Base-by-base conservation (phyloP, 192 early-diverging fungal genomes). In the Backusella tuberculispora region DNA sequence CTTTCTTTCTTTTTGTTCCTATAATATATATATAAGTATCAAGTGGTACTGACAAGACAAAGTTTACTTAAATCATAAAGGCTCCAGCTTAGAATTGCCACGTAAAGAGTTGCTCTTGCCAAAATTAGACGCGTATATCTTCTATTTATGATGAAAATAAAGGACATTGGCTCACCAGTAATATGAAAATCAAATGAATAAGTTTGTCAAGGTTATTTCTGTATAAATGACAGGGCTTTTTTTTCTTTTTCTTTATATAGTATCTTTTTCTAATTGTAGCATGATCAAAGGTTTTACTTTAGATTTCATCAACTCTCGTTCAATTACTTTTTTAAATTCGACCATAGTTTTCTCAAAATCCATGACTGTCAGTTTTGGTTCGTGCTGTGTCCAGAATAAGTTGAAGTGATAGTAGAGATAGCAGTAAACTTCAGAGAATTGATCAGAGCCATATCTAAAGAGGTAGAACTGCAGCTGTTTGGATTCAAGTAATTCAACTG, bases 371-470 rank as follows among this genome's bases (percentile, higher is more conserved):
- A 90, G 76, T 41, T 81, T 81, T 45, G 87, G 85, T 21, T 89
- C 83, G 67, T 83, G 72, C 9, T 76, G 74, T 19, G 76, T 88
- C 93, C 93, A 94, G 56, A 82, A 83, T 4, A 80, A 74, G 48
- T 90, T 90, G 77, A 93, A 94, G 1, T 77, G 77, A 71, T 91
- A 83, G 69, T 90, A 91, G 17, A 93, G 68, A 60, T 86, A 93
- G 73, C 92, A 92, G 73, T 93, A 95, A 26, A 95, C 85, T 66
- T 95, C 92, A 26, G 88, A 84, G 74, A 90, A 93, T 42, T 79
- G 75, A 41, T 83, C 83, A 3, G 84, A 74, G 8, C 90, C 92
- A 76, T 86, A 87, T 47, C 82, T 72, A 72, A 86, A 92, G 34
- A 93, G 81, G 63, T 78, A 88, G 43, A 83, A 83, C 68, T 94